Percentiles rank a stretch among this genome's conserved stretches.
Evolutionary conservation across 352 stramenopile genomes (phyloP).

Genomic region (Globisporangium radiosum): DNA sequence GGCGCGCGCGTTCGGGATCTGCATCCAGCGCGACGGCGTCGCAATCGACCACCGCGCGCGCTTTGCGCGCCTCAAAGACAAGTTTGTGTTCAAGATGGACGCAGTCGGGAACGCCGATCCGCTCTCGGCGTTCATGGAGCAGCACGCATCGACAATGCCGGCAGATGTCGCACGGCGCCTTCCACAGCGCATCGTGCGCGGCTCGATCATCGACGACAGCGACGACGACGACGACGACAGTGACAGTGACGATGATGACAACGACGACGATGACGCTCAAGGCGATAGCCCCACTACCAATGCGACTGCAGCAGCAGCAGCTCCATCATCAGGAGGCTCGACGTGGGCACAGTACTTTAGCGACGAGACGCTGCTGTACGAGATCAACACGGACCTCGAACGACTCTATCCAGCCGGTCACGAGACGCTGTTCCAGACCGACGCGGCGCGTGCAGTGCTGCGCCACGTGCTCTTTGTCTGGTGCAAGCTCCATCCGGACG

Average conservation of each 20-base stretch:
- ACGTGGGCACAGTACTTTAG: conserved; percentile 63
- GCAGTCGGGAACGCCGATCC: conserved; percentile 37
- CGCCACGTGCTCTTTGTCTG: conserved; percentile 79
- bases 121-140: conserved; percentile 25
- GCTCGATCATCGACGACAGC: conserved; percentile 16
- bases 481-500: conserved; percentile 71
- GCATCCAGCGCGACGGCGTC: conserved; percentile 11
- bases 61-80: conserved; percentile 50
- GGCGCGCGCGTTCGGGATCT: conserved; percentile 22
- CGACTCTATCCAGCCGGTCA: conserved; percentile 67
- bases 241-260: conserved; percentile 3
- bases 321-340: neutral
- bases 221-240: conserved; percentile 4
- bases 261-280: conserved; percentile 1
- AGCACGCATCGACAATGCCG: neutral
- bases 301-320: neutral
- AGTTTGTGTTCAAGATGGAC: conserved; percentile 65
- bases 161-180: neutral
- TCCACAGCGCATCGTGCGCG: conserved; percentile 4
- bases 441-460: conserved; percentile 48
- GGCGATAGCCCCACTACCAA: neutral
- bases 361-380: conserved; percentile 59
- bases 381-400: conserved; percentile 82
- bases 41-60: conserved; percentile 22
- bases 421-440: conserved; percentile 74